phyloP scores from a whole-genome alignment of 345 rosid genomes.

The Eucalyptus regnans region DNA sequence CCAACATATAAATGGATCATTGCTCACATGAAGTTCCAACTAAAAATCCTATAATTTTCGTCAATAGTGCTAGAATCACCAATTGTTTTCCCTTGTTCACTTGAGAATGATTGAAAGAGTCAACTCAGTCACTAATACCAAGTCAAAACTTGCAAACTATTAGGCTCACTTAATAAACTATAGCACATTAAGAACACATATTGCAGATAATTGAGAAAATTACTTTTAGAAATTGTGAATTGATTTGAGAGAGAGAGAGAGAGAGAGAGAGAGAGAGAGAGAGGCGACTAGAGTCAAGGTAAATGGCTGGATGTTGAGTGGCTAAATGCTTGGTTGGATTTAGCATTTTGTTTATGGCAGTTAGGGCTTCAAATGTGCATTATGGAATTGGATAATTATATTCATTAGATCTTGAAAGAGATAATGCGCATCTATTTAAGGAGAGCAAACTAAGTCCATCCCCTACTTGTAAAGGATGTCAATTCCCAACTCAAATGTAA shows the following conservation, averaged over 20 bases:
- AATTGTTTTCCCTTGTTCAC: neutral
- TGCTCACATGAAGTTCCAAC: neutral
- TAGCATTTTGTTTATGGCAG: neutral
- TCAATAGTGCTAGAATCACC: neutral
- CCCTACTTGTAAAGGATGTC: neutral
- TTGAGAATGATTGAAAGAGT: neutral
- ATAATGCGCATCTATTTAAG: neutral
- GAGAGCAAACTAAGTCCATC: neutral
- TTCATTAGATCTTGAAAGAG: neutral
- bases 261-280: neutral
- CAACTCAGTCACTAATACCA: neutral
- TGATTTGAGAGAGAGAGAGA: too few species aligned
- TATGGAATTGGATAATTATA: neutral
- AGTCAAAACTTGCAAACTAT: too few species aligned
- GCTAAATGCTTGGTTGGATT: neutral
- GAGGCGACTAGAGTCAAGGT: neutral
- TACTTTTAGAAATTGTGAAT: too few species aligned
- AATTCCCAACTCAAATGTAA: neutral
- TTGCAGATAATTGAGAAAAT: neutral
- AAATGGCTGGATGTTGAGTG: neutral
- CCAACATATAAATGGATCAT: neutral
- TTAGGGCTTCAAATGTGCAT: neutral
- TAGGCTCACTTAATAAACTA: neutral
- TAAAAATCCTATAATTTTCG: neutral
- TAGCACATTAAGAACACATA: neutral